Evolutionary conservation across 1,139 yeast species (phyloP).

Genomic region (Pichia sp.): DNA sequence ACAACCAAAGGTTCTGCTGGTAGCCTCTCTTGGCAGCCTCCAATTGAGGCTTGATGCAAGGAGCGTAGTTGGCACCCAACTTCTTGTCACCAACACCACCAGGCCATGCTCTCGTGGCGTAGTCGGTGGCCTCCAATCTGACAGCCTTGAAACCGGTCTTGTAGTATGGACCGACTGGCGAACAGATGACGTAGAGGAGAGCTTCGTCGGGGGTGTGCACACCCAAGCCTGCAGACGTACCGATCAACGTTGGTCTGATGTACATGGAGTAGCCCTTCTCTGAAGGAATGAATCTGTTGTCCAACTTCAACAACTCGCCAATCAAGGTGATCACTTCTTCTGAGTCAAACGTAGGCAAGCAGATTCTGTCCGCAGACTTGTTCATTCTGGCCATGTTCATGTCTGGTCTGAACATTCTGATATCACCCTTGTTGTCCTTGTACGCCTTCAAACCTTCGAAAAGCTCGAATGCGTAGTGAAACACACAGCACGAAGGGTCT

Average conservation of each 20-base stretch:
- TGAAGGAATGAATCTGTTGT: constrained; percentile 72
- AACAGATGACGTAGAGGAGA: constrained; percentile 75
- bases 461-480: constrained; percentile 92
- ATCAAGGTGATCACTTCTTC: constrained; percentile 73
- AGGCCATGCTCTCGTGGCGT: constrained; percentile 98
- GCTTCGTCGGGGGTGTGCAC: constrained; percentile 80
- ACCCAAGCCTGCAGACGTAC: constrained; percentile 83
- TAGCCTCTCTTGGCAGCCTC: constrained; percentile 86
- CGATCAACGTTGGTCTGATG: constrained; percentile 91
- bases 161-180: constrained; percentile 94
- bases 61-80: constrained; percentile 97
- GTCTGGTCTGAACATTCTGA: constrained; percentile 85
- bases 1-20: constrained; percentile 94
- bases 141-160: constrained; percentile 94
- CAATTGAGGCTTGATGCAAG: constrained; percentile 83
- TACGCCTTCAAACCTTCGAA: constrained; percentile 98
- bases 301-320: constrained; percentile 68
- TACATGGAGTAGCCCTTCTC: constrained; percentile 87
- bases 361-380: constrained; percentile 79
- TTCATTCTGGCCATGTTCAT: constrained; percentile 91
- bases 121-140: constrained; percentile 85
- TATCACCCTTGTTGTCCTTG: constrained; percentile 57
- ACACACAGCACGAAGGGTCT: constrained; percentile 85
- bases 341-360: constrained; percentile 78
- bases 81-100: constrained; percentile 96